phyloP scores from a whole-genome alignment of 2,329 filamentous ascomycete genomes.

The Amesomyces nigricolor region DNA sequence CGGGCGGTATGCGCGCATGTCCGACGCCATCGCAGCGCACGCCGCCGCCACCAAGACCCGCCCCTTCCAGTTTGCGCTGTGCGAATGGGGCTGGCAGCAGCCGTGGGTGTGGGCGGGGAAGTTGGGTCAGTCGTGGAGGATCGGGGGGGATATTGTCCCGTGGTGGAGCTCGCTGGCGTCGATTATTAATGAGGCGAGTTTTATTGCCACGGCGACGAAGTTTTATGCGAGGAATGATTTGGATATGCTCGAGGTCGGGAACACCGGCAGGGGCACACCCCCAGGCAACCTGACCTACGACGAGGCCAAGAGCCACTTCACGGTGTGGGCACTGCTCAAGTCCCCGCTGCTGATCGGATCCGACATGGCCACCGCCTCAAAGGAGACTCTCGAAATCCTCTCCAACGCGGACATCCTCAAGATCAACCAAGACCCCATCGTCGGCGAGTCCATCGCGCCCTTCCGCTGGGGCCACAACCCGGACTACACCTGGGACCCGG shows the following conservation, averaged over 20 bases:
- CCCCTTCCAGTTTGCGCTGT: constrained; percentile 11
- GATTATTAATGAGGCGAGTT: constrained; percentile 17
- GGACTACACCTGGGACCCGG: not conserved
- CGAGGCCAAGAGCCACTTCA: constrained; percentile 15
- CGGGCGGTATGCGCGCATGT: constrained; percentile 10
- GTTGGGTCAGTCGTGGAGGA: constrained; percentile 16
- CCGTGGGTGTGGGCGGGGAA: constrained; percentile 11
- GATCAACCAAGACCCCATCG: constrained; percentile 13
- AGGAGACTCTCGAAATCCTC: constrained; percentile 9
- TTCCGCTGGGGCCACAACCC: not conserved
- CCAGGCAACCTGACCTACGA: constrained; percentile 16
- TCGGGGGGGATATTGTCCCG: constrained; percentile 13
- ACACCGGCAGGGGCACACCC: constrained; percentile 6
- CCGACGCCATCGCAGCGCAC: constrained; percentile 4
- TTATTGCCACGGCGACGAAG: not conserved
- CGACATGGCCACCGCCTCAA: constrained; percentile 5
- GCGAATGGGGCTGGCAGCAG: constrained; percentile 18
- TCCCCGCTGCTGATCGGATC: constrained; percentile 9
- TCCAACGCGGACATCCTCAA: constrained; percentile 12
- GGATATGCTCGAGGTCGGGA: constrained; percentile 19
- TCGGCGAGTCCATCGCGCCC: constrained; percentile 9
- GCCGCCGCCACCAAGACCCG: not conserved
- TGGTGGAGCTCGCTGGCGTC: constrained; percentile 12
- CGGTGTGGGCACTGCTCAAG: constrained; percentile 15
- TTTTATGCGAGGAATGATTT: constrained; percentile 14